Conservation (phyloP, 2,329 filamentous ascomycete genomes). For the Westerdykella aurantiaca region DNA sequence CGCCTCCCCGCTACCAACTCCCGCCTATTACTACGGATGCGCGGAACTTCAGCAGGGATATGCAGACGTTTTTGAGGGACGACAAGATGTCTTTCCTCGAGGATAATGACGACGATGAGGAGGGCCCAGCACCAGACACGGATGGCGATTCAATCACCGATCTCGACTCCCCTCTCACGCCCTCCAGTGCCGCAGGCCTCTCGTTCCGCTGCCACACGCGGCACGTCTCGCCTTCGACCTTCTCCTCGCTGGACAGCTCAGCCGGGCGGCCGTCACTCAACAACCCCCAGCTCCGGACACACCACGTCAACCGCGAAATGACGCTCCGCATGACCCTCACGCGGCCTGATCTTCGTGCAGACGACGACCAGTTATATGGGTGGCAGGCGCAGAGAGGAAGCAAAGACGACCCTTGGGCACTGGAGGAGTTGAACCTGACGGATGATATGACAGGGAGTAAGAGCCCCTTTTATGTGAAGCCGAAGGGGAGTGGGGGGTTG, state of each 20-base stretch:
- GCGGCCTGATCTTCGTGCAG: constrained; percentile 73
- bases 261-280: constrained; percentile 11
- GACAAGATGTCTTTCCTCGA: constrained; percentile 46
- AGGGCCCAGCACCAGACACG: constrained; percentile 9
- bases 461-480: constrained; percentile 43
- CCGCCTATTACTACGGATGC: constrained; percentile 35
- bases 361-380: constrained; percentile 66
- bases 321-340: constrained; percentile 95
- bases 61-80: constrained; percentile 55
- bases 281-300: constrained; percentile 13
- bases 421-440: constrained; percentile 48
- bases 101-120: constrained; percentile 24
- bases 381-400: constrained; percentile 47
- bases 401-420: constrained; percentile 45
- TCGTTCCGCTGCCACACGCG: constrained; percentile 14
- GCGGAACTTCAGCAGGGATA: constrained; percentile 45
- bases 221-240: constrained; percentile 26
- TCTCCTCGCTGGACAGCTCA: constrained; percentile 24
- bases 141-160: background rate
- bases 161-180: constrained; percentile 31
- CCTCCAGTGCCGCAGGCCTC: constrained; percentile 21
- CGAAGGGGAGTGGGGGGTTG: constrained; percentile 28
- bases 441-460: constrained; percentile 44
- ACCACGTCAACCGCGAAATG: constrained; percentile 67
- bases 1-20: constrained; percentile 22